A percentile compares a stretch with the other conserved stretches of the same genome.
Evolutionary conservation across 805 yeast genomes (phyloP).

Genomic region (Candida manassasensis): DNA sequence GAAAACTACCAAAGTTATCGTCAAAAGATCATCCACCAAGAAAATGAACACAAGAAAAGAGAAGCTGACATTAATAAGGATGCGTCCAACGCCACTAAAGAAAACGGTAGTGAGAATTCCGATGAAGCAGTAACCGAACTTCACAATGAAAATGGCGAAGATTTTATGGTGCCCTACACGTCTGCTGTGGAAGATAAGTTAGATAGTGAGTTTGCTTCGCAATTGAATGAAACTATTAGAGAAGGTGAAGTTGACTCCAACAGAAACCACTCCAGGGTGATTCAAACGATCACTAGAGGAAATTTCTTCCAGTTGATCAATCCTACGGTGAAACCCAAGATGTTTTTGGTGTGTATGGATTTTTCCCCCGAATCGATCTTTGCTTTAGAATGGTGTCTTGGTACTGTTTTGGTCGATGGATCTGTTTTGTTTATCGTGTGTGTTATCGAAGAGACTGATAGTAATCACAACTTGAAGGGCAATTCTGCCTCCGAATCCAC

Average conservation of each 20-base stretch:
- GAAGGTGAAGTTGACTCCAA: constrained; percentile 55
- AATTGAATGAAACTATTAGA: constrained; percentile 48
- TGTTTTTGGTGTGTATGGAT: constrained; percentile 76
- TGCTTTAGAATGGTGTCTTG: constrained; percentile 86
- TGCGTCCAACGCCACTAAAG: constrained; percentile 10
- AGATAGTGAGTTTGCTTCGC: constrained; percentile 56
- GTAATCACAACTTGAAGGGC: constrained; percentile 39
- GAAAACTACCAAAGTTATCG: constrained; percentile 57
- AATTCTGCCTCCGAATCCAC: constrained; percentile 31
- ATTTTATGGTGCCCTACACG: constrained; percentile 58
- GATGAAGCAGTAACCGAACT: neutral
- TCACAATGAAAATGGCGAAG: constrained; percentile 11
- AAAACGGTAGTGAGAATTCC: constrained; percentile 4
- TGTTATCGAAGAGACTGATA: constrained; percentile 47
- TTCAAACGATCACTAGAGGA: constrained; percentile 68
- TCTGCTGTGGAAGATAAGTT: constrained; percentile 61
- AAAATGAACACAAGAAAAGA: constrained; percentile 28
- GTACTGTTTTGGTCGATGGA: constrained; percentile 78
- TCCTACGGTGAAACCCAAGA: constrained; percentile 44
- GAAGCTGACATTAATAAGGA: constrained; percentile 11
- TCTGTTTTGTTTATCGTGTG: constrained; percentile 72
- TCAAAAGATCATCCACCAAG: constrained; percentile 56
- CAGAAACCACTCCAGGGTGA: constrained; percentile 50
- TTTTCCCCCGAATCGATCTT: constrained; percentile 76
- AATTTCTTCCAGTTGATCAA: constrained; percentile 50